Base-by-base conservation (phyloP, 331 rosid species). In the Malus hybrid region DNA sequence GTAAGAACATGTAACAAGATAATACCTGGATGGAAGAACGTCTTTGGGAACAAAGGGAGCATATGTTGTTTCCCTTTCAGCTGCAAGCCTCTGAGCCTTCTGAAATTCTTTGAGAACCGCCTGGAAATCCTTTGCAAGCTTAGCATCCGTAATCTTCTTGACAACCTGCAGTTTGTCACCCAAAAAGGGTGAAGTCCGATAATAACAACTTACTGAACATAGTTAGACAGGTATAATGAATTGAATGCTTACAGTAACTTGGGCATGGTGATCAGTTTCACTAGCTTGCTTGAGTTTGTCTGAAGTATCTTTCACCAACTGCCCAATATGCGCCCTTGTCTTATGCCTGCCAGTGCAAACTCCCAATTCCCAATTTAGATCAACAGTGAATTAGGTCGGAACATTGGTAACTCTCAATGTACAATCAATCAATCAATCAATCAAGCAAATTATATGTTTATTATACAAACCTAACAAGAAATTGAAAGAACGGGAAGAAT, bases 21-120 rank as follows among this genome's bases (percentile, higher is more conserved):
- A 12, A 5, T 63, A 80, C 79, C 79, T 74, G 68, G 79, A 48
- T 26, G 83, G 70, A 6, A 56, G 20, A 78, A 42, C 69, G 6
- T 68, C 57, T 80, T 80, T 56, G 39, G 77, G 84, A 65, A 75
- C 56, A 65, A 15, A 71, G 71, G 84, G 84, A 56, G 84, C 77
- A 56, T 76, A 81, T 6, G 81, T 13, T 5, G 81, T 63, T 72
- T 81, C 84, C 70, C 84, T 71, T 48, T 81, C 77, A 48, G 77
- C 80, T 14, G 84, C 80, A 65, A 71, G 80, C 69, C 84, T 75
- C 73, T 81, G 81, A 46, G 84, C 84, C 57, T 81, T 81, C 80
- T 76, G 81, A 66, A 65, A 81, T 24, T 81, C 84, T 76, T 48
- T 81, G 3, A 81, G 80, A 12, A 60, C 73, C 3, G 77, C 56